Percentiles rank a stretch among this genome's conserved stretches.
Conservation (phyloP, 495 filamentous ascomycete genomes). For the Halenospora varia region DNA sequence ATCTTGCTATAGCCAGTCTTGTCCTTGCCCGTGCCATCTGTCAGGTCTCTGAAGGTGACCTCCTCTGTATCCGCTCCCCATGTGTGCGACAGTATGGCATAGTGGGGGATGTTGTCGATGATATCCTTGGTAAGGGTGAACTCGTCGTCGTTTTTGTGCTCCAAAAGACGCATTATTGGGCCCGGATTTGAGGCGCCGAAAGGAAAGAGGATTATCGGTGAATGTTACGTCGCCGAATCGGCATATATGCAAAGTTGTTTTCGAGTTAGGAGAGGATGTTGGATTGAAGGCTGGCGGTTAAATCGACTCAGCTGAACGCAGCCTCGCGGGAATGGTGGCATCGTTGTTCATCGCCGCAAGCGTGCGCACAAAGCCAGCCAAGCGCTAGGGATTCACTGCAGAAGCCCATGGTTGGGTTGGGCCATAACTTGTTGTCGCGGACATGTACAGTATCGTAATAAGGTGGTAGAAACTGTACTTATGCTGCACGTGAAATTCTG, state of each 20-base stretch:
- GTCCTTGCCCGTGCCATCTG: background rate
- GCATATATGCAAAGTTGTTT: background rate
- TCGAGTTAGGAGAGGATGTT: constrained; percentile 1
- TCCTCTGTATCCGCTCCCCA: background rate
- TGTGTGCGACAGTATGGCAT: background rate
- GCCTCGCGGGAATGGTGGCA: background rate
- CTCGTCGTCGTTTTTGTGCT: background rate
- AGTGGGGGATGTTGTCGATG: background rate
- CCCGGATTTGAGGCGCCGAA: background rate
- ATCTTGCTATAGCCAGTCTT: background rate
- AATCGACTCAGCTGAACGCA: constrained; percentile 6
- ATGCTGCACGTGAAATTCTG: too few species aligned
- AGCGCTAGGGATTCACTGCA: too few species aligned
- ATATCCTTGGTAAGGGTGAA: background rate
- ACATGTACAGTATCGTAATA: too few species aligned
- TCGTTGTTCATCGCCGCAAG: background rate
- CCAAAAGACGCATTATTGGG: background rate
- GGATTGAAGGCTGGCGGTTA: too few species aligned
- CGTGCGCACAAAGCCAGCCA: constrained; percentile 3
- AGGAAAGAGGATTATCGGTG: background rate
- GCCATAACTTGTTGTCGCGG: too few species aligned
- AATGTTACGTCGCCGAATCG: background rate
- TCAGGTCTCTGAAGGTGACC: background rate
- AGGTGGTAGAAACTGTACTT: too few species aligned
- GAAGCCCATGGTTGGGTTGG: too few species aligned